These are phyloP conservation scores for Pseudogymnoascus verrucosus DNA, from an alignment of 2,329 filamentous ascomycete species.

Conservation along the genomic window DNA sequence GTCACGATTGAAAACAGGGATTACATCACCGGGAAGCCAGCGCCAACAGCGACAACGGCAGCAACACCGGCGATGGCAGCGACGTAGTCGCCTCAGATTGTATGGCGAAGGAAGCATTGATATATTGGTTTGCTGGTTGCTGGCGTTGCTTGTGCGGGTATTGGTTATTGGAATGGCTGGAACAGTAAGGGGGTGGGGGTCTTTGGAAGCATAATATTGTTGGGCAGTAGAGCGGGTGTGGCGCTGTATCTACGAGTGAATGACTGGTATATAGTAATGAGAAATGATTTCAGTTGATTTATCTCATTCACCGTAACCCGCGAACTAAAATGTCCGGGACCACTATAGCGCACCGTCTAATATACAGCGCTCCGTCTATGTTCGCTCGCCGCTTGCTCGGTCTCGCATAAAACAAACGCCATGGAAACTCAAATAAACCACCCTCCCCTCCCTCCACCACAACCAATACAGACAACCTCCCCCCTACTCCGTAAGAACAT, in stretches of 20 bases:
- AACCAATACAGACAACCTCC: not conserved
- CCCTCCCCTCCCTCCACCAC: not conserved
- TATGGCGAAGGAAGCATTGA: not conserved
- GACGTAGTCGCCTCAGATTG: not conserved
- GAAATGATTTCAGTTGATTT: not conserved
- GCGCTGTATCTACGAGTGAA: constrained; percentile 2
- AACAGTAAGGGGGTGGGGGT: not conserved
- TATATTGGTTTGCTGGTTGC: not conserved
- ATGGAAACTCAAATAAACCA: not conserved
- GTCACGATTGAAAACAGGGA: constrained; percentile 81
- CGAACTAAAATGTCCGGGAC: not conserved
- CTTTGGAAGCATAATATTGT: not conserved
- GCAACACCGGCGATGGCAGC: no score
- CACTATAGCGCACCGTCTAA: not conserved
- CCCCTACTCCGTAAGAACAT: constrained; percentile 2
- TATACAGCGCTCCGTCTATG: constrained; percentile 2
- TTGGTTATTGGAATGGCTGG: not conserved
- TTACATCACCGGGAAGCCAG: constrained; percentile 41
- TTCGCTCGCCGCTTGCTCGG: not conserved
- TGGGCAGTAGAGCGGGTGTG: not conserved
- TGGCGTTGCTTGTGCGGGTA: not conserved
- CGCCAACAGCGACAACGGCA: not conserved
- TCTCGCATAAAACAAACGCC: constrained; percentile 1
- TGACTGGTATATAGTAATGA: constrained; percentile 7
- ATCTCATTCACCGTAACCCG: not conserved